A percentile compares a stretch with the other conserved stretches of the same genome.
phyloP scores from a whole-genome alignment of 177 flowering plant genomes.

The Vitis hybrid region DNA sequence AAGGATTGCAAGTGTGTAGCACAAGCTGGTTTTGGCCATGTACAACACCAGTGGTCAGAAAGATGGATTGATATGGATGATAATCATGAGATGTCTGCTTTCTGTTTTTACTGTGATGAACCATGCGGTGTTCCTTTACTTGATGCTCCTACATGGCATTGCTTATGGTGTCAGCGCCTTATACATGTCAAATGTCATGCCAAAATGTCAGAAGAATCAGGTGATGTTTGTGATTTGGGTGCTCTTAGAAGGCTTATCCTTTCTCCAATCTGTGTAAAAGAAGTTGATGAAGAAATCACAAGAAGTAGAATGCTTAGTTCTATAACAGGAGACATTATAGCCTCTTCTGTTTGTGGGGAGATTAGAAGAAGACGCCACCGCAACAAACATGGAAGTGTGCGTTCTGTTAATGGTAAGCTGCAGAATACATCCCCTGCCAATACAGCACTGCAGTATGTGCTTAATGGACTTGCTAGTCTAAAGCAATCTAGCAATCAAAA shows the following conservation, averaged over 20 bases:
- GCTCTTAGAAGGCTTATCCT: conserved; percentile 60
- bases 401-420: conserved; percentile 28
- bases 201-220: conserved; percentile 64
- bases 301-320: conserved; percentile 50
- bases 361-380: conserved; percentile 51
- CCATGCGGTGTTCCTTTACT: conserved; percentile 70
- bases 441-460: conserved; percentile 36
- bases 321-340: conserved; percentile 46
- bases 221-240: conserved; percentile 79
- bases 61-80: conserved; percentile 65
- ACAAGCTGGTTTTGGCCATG: conserved; percentile 48
- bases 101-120: conserved; percentile 79
- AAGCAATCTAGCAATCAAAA: conserved; percentile 33
- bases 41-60: conserved; percentile 81
- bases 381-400: conserved; percentile 39
- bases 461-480: conserved; percentile 42
- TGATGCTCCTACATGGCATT: conserved; percentile 74
- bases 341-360: conserved; percentile 61
- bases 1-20: conserved; percentile 81
- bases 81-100: conserved; percentile 55
- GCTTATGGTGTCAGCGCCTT: conserved; percentile 85
- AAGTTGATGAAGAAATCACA: conserved; percentile 26
- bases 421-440: conserved; percentile 35
- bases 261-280: conserved; percentile 74
- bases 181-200: conserved; percentile 77